A percentile compares a stretch with the other conserved stretches of the same genome.
Conservation (phyloP, 1,284 basidiomycete species). For the Violaceomyces palustris region DNA sequence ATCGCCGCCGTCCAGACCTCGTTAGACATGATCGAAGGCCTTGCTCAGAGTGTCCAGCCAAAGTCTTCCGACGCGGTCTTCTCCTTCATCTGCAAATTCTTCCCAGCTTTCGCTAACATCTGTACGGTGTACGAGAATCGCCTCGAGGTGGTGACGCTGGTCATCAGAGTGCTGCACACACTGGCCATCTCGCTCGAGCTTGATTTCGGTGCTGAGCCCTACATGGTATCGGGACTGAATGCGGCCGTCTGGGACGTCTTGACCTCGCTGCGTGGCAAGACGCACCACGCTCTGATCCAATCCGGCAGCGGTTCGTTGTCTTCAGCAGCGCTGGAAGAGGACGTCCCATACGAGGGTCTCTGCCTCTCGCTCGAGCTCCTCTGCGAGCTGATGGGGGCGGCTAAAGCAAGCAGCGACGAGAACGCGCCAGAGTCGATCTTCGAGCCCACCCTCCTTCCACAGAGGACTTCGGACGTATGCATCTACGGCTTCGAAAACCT, state of each 20-base stretch:
- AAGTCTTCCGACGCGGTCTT: conserved; percentile 31
- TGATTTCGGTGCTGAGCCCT: conserved; percentile 23
- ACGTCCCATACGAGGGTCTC: conserved; percentile 34
- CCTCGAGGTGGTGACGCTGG: conserved; percentile 18
- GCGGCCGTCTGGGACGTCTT: conserved; percentile 16
- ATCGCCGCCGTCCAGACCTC: conserved; percentile 29
- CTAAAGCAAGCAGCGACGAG: conserved; percentile 12
- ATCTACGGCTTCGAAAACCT: conserved; percentile 28
- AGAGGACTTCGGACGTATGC: conserved; percentile 27
- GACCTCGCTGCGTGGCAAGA: conserved; percentile 20
- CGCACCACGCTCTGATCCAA: conserved; percentile 8
- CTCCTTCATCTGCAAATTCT: conserved; percentile 30
- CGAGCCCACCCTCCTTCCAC: conserved; percentile 4
- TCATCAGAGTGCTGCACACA: conserved; percentile 22
- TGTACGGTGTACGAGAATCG: conserved; percentile 22
- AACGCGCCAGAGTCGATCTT: conserved; percentile 4
- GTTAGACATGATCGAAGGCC: conserved; percentile 41
- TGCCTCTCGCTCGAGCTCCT: conserved; percentile 27
- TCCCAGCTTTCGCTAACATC: conserved; percentile 24
- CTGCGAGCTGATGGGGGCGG: conserved; percentile 15
- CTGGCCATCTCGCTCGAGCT: conserved; percentile 18
- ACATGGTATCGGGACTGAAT: conserved; percentile 20
- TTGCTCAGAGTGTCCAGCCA: conserved; percentile 28
- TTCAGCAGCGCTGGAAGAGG: conserved; percentile 38
- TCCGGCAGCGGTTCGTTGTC: conserved; percentile 9